Conservation (phyloP, 768 basidiomycete species). For the Saitozyma podzolica region DNA sequence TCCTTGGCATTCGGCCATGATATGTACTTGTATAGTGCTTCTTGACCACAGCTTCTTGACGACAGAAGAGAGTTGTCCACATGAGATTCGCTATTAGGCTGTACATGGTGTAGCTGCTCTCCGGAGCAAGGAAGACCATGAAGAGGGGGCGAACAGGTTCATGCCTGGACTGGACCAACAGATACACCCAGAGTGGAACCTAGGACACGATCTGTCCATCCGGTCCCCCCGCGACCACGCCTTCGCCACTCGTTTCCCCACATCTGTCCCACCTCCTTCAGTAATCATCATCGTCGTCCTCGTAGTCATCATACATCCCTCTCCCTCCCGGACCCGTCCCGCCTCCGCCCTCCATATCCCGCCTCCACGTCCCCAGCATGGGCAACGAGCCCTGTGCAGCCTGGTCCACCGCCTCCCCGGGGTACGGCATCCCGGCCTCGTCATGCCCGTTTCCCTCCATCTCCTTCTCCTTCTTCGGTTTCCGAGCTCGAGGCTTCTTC, state of each 20-base stretch:
- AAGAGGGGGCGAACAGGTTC: too few relatives aligned
- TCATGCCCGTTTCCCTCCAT: constrained; percentile 9
- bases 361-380: constrained; percentile 32
- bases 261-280: constrained; percentile 4
- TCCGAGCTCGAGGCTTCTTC: constrained; percentile 1
- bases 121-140: too few relatives aligned
- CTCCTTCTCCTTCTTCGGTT: background rate
- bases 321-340: constrained; percentile 52
- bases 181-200: too few relatives aligned
- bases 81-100: too few relatives aligned
- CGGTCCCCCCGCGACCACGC: too few relatives aligned
- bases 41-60: too few relatives aligned
- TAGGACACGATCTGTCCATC: too few relatives aligned
- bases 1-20: constrained; percentile 7
- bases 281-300: constrained; percentile 53
- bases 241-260: background rate
- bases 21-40: too few relatives aligned
- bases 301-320: constrained; percentile 51
- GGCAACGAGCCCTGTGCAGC: constrained; percentile 11
- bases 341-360: constrained; percentile 47
- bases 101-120: too few relatives aligned
- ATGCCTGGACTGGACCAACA: too few relatives aligned
- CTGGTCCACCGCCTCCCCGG: background rate
- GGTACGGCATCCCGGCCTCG: background rate
- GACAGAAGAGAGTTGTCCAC: too few relatives aligned